These are phyloP conservation scores for Tulasnella sp. DNA, from an alignment of 768 basidiomycete genomes.

Conservation along the genomic window DNA sequence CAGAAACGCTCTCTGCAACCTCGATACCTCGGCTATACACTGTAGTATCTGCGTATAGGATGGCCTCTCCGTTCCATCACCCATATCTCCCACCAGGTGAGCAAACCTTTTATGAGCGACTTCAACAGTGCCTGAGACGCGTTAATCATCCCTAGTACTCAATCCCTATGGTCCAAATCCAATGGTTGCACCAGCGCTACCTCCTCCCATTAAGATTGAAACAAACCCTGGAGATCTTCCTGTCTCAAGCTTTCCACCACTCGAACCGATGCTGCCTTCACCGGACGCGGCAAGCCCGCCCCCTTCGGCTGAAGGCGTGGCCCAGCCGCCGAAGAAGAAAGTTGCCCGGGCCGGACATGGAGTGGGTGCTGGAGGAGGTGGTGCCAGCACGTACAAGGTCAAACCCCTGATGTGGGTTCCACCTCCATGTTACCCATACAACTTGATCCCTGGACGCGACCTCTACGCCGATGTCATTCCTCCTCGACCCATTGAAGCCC, in stretches of 20 bases:
- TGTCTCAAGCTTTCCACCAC: neutral
- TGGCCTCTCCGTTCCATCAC: neutral
- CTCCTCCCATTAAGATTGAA: neutral
- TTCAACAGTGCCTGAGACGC: neutral
- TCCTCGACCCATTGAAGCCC: neutral
- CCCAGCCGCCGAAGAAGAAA: neutral
- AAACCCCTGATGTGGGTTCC: conserved; percentile 8
- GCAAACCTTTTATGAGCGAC: neutral
- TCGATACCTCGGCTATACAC: neutral
- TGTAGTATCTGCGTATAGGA: neutral
- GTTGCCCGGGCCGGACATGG: conserved; percentile 4
- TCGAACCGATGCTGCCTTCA: neutral
- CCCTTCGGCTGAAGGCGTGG: neutral
- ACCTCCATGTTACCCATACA: conserved; percentile 9
- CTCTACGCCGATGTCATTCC: neutral
- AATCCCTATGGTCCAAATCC: neutral
- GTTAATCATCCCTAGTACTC: neutral
- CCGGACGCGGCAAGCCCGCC: neutral
- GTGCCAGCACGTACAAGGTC: neutral
- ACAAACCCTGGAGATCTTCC: neutral
- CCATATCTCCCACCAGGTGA: neutral
- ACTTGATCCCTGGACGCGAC: conserved; percentile 11
- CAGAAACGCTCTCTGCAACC: neutral
- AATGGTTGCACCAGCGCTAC: neutral
- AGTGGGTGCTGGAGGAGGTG: neutral